Evolutionary conservation across 2,329 filamentous ascomycete species (phyloP), one percentile per base, ranked within the genome.

Genomic region (Colletotrichum orbiculare): DNA sequence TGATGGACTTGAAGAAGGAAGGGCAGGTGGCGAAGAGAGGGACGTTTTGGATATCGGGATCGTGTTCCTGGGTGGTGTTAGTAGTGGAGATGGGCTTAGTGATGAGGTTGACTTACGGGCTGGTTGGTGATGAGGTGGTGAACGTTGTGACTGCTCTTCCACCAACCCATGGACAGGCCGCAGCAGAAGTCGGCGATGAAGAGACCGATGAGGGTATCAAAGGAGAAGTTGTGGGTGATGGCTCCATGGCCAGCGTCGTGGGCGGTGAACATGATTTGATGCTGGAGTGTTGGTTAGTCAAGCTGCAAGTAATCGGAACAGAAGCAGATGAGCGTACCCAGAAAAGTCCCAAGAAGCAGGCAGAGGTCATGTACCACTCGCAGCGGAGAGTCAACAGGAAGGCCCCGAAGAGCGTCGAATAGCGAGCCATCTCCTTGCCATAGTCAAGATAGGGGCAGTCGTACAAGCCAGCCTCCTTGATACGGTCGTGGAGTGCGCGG

Each of bases 81-180:
- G 67, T 41, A 6, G 39, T 15, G 7, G 12, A 10, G 10, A 35
- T 15, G 7, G 0, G 47, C 6, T 41, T 4, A 6, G 7, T 3
- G 11, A 8, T n/a, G 8, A 12, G 34, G 1, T 33, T 3, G 8
- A 71, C 76, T 65, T 69, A 83, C 80, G 2, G 87, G 86, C 69
- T 84, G 81, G 78, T 91, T 91, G 47, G 88, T 90, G 60, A 90
- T 78, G 3, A 91, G 81, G 69, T 91, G 88, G 73, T 91, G 88
- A 3, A 91, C 86, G 60, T 90, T 90, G 78, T 91, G 88, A 56
- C 84, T 89, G 70, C 85, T 85, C 78, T 91, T 90, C 88, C 88
- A 90, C 88, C 88, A 90, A 15, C 88, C 87, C 58, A 90, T 87
- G 3, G 86, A 89, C 15, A 91, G 79, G 41, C 88, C 88, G 67